A percentile compares a stretch with the other conserved stretches of the same genome.
Evolutionary conservation across 805 yeast species (phyloP).

Genomic region (Yamadazyma takamatsuzukensis): DNA sequence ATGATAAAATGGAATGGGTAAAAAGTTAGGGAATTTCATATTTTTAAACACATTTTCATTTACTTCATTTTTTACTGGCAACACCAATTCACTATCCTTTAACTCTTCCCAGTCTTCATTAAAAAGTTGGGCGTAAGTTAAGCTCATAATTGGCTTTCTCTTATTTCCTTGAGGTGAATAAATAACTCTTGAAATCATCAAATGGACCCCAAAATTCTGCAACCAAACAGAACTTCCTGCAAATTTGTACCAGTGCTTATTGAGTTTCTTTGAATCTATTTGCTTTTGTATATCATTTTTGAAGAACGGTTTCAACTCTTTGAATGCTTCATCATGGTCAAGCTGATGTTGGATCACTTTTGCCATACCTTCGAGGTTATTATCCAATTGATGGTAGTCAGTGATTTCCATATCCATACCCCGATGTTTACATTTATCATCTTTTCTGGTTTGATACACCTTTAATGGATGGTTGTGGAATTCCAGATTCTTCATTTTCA

Average conservation of each 20-base stretch:
- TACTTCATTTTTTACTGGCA: slow-evolving; percentile 15
- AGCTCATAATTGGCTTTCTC: slow-evolving; percentile 35
- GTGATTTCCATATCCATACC: slow-evolving; percentile 7
- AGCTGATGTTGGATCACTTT: slow-evolving; percentile 6
- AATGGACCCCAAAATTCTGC: slow-evolving; percentile 45
- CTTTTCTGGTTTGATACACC: slow-evolving; percentile 4
- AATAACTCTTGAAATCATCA: slow-evolving; percentile 42
- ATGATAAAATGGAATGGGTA: slow-evolving; percentile 30
- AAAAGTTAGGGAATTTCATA: slow-evolving; percentile 22
- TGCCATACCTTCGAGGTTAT: slow-evolving; percentile 6
- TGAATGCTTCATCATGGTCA: slow-evolving; percentile 9
- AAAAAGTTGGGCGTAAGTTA: slow-evolving; percentile 43
- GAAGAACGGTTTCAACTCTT: slow-evolving; percentile 24
- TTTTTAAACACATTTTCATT: slow-evolving; percentile 3
- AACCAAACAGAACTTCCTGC: slow-evolving; percentile 54
- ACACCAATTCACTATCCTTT: slow-evolving; percentile 17
- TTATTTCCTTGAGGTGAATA: slow-evolving; percentile 29
- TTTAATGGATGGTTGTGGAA: slow-evolving; percentile 5
- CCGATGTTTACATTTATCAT: slow-evolving; percentile 1
- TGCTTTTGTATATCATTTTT: slow-evolving; percentile 18
- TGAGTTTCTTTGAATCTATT: slow-evolving; percentile 15
- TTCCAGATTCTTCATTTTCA: background rate
- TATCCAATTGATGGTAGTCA: slow-evolving; percentile 5
- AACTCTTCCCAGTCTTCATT: slow-evolving; percentile 47
- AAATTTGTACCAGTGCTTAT: slow-evolving; percentile 41